A percentile compares a stretch with the other conserved stretches of the same genome.
phyloP scores from a whole-genome alignment of 148 eudicot species.

The Rheum nobile region DNA sequence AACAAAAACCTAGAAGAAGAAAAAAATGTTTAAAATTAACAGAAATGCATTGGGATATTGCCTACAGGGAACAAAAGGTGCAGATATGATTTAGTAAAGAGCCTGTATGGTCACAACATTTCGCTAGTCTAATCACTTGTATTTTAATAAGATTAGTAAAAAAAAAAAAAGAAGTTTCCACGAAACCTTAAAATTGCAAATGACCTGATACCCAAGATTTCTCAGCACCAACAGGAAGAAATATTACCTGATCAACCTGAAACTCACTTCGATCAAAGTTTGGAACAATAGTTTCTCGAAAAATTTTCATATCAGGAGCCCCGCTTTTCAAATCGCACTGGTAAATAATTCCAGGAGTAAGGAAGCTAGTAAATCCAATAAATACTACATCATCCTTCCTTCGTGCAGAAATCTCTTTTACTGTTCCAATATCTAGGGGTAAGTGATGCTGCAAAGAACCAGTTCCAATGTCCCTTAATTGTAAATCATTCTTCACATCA shows the following conservation, averaged over 20 bases:
- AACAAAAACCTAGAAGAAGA: slow-evolving; percentile 50
- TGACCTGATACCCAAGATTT: background rate
- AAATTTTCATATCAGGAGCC: slow-evolving; percentile 55
- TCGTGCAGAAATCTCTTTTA: slow-evolving; percentile 54
- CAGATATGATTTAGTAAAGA: background rate
- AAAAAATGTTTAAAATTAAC: background rate
- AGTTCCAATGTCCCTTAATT: slow-evolving; percentile 65
- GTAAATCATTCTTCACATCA: slow-evolving; percentile 73
- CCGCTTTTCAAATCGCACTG: slow-evolving; percentile 46
- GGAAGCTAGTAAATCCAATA: slow-evolving; percentile 71
- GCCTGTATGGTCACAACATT: background rate
- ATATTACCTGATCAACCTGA: slow-evolving; percentile 62
- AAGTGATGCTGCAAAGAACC: slow-evolving; percentile 58
- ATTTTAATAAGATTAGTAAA: background rate
- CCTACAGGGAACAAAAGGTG: background rate
- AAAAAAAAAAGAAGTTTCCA: too few species aligned
- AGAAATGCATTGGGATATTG: background rate
- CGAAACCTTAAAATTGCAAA: background rate
- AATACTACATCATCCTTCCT: slow-evolving; percentile 57
- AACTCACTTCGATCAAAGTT: slow-evolving; percentile 76
- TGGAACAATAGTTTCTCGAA: slow-evolving; percentile 73
- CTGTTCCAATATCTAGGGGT: slow-evolving; percentile 86
- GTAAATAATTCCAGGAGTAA: slow-evolving; percentile 76
- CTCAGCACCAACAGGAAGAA: background rate
- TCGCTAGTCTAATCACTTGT: background rate